A percentile compares a stretch with the other conserved stretches of the same genome.
These are phyloP conservation scores for Cylindricascospora bacillispora DNA, from an alignment of 1,139 yeast genomes.

Conservation along the genomic window DNA sequence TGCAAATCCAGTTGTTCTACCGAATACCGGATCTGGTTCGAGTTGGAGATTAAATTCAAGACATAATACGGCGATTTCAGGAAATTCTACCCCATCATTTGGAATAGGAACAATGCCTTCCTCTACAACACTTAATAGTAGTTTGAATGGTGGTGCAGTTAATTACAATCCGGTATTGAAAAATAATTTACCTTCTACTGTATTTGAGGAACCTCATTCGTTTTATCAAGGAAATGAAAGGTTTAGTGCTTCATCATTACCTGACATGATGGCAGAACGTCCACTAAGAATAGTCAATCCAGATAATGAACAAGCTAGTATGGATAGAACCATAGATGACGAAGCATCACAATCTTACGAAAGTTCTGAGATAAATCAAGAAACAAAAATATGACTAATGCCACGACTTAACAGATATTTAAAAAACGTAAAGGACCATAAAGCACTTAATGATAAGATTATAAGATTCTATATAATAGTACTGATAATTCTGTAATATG, in stretches of 20 bases:
- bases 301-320: conserved; percentile 10
- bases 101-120: background rate
- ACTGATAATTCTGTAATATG: no score
- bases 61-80: conserved; percentile 6
- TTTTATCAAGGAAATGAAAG: conserved; percentile 28
- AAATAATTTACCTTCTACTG: conserved; percentile 9
- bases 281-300: conserved; percentile 22
- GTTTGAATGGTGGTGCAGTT: conserved; percentile 1
- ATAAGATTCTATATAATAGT: no score
- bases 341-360: conserved; percentile 5
- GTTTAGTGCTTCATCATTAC: conserved; percentile 59
- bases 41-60: conserved; percentile 12
- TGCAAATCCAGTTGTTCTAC: conserved; percentile 15
- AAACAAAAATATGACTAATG: background rate
- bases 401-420: background rate
- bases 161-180: background rate
- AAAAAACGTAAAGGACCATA: no score
- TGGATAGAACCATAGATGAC: conserved; percentile 2
- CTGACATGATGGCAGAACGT: conserved; percentile 36
- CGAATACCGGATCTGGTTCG: conserved; percentile 7
- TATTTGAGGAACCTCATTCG: conserved; percentile 17
- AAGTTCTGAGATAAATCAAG: background rate
- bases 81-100: background rate
- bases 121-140: background rate
- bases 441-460: no score